Percentiles rank a stretch among this genome's conserved stretches.
Evolutionary conservation across 2,329 filamentous ascomycete species (phyloP).

Genomic region (Fusarium floridanum): DNA sequence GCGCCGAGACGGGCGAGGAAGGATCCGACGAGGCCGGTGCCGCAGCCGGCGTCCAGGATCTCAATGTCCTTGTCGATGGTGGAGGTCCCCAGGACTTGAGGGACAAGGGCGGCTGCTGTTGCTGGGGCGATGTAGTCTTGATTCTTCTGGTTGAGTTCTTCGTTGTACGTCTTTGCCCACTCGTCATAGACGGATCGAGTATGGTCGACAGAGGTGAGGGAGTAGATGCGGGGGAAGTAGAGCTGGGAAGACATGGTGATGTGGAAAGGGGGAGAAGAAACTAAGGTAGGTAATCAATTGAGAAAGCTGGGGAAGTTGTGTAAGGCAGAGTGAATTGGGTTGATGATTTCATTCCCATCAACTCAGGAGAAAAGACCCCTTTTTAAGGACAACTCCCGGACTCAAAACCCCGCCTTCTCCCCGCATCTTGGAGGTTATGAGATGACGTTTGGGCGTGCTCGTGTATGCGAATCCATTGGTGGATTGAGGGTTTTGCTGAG

Average conservation of each 20-base stretch:
- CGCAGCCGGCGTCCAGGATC: constrained; percentile 69
- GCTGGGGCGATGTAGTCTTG: constrained; percentile 59
- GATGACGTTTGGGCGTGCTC: constrained; percentile 39
- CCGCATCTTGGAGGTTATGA: constrained; percentile 31
- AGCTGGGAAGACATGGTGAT: constrained; percentile 44
- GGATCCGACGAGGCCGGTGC: constrained; percentile 65
- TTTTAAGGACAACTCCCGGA: constrained; percentile 25
- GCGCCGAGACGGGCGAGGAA: constrained; percentile 59
- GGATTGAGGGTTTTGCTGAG: constrained; percentile 21
- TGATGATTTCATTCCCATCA: constrained; percentile 20
- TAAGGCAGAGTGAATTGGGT: constrained; percentile 9
- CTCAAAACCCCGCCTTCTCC: constrained; percentile 33
- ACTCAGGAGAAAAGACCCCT: constrained; percentile 15
- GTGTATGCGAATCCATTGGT: constrained; percentile 36
- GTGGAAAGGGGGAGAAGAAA: neutral
- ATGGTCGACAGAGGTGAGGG: constrained; percentile 42
- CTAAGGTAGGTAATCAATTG: constrained; percentile 11
- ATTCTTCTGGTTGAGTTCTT: constrained; percentile 50
- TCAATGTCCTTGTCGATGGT: constrained; percentile 39
- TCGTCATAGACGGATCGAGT: constrained; percentile 52
- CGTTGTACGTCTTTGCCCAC: constrained; percentile 53
- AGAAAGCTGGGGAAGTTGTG: neutral
- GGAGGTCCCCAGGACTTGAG: constrained; percentile 46
- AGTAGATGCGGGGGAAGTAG: constrained; percentile 46
- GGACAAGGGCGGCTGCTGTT: constrained; percentile 52